Percentiles rank a stretch among this genome's conserved stretches.
phyloP scores from a whole-genome alignment of 441 rosid species.

The Cnidoscolus chayamansa region DNA sequence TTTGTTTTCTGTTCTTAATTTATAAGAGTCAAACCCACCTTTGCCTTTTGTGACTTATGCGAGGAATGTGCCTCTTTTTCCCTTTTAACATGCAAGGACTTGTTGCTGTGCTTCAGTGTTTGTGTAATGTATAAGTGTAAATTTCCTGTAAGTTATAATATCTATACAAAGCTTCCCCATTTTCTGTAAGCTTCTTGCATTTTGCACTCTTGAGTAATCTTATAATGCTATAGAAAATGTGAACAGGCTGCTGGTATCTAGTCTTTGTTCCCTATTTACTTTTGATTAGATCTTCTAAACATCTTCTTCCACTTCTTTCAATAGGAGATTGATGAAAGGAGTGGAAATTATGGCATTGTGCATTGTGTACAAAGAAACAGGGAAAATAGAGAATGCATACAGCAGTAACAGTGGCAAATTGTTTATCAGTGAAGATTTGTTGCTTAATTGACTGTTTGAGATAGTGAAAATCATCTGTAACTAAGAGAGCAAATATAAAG shows the following conservation, averaged over 20 bases:
- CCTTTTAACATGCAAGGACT: conserved; percentile 32
- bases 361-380: background rate
- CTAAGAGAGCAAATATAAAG: conserved; percentile 17
- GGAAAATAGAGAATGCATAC: background rate
- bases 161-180: conserved; percentile 29
- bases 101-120: conserved; percentile 32
- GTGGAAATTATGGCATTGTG: background rate
- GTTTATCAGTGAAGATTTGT: background rate
- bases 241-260: background rate
- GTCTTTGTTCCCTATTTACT: background rate
- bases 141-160: conserved; percentile 52
- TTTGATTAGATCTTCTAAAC: too few species aligned
- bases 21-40: conserved; percentile 31
- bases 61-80: conserved; percentile 31
- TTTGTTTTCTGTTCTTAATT: conserved; percentile 33
- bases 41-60: conserved; percentile 25
- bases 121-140: conserved; percentile 53
- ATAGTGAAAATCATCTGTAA: background rate
- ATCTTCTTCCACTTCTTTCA: background rate
- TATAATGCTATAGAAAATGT: background rate
- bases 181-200: conserved; percentile 19
- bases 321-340: background rate
- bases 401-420: background rate
- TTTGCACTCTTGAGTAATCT: background rate
- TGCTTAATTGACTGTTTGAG: background rate